phyloP scores from a whole-genome alignment of 2,329 filamentous ascomycete species.

The Fusarium transvaalense region DNA sequence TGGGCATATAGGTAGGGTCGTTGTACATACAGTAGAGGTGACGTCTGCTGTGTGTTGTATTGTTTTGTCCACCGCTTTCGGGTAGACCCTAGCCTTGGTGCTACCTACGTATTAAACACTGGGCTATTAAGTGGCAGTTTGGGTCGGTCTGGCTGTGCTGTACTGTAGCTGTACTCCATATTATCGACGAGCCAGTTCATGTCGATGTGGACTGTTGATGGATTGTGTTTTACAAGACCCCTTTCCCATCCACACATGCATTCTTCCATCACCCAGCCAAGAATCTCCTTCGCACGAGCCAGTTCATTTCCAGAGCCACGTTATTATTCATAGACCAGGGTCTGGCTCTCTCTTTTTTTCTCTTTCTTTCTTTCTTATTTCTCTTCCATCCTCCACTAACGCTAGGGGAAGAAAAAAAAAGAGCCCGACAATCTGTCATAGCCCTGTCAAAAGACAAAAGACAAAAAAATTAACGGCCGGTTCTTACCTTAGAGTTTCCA shows the following conservation, averaged over 20 bases:
- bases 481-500: constrained; percentile 32
- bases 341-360: background rate
- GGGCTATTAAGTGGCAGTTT: constrained; percentile 16
- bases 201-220: constrained; percentile 9
- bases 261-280: constrained; percentile 34
- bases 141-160: constrained; percentile 6
- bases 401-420: constrained; percentile 17
- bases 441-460: constrained; percentile 34
- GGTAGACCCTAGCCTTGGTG: constrained; percentile 23
- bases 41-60: constrained; percentile 33
- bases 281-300: constrained; percentile 41
- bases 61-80: constrained; percentile 34
- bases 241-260: constrained; percentile 23
- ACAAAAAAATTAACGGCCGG: constrained; percentile 1
- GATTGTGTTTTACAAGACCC: constrained; percentile 23
- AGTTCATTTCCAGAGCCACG: constrained; percentile 39
- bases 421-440: constrained; percentile 37
- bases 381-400: background rate
- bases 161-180: background rate
- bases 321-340: constrained; percentile 29
- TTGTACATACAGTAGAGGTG: constrained; percentile 25
- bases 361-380: background rate
- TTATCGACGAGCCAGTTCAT: constrained; percentile 21
- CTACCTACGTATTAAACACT: background rate
- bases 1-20: constrained; percentile 6